phyloP scores from a whole-genome alignment of 2,329 filamentous ascomycete genomes.

The Leptosphaerulina australis region DNA sequence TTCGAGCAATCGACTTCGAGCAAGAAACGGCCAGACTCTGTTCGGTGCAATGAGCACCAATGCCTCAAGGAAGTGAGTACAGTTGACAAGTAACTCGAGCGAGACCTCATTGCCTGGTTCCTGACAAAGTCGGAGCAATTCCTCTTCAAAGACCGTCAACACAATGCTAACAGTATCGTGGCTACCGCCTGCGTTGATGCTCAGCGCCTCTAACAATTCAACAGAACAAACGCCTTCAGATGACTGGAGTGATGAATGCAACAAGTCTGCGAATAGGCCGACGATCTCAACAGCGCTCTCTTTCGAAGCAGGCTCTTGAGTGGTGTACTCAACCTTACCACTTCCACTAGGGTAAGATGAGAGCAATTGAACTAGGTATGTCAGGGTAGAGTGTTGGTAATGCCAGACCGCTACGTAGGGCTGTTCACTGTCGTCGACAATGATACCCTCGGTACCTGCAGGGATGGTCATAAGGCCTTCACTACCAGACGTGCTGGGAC shows the following conservation, averaged over 20 bases:
- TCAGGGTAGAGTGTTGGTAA: constrained; percentile 76
- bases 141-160: constrained; percentile 82
- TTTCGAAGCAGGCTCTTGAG: constrained; percentile 56
- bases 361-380: constrained; percentile 77
- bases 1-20: constrained; percentile 78
- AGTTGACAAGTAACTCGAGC: constrained; percentile 72
- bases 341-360: constrained; percentile 68
- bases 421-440: constrained; percentile 74
- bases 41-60: constrained; percentile 75
- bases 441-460: constrained; percentile 69
- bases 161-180: constrained; percentile 80
- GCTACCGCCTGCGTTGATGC: constrained; percentile 57
- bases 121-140: constrained; percentile 56
- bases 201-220: constrained; percentile 39
- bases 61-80: constrained; percentile 78
- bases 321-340: constrained; percentile 55
- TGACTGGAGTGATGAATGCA: constrained; percentile 54
- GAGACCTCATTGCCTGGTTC: constrained; percentile 67
- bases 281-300: constrained; percentile 76
- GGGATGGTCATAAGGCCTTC: constrained; percentile 65
- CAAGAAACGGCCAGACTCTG: constrained; percentile 87
- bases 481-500: constrained; percentile 11
- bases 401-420: constrained; percentile 77
- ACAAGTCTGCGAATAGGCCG: constrained; percentile 71
- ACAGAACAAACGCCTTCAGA: constrained; percentile 35